These are phyloP conservation scores for Tylopilus plumbeoviolaceoides DNA, from an alignment of 768 basidiomycete species.

Conservation along the genomic window DNA sequence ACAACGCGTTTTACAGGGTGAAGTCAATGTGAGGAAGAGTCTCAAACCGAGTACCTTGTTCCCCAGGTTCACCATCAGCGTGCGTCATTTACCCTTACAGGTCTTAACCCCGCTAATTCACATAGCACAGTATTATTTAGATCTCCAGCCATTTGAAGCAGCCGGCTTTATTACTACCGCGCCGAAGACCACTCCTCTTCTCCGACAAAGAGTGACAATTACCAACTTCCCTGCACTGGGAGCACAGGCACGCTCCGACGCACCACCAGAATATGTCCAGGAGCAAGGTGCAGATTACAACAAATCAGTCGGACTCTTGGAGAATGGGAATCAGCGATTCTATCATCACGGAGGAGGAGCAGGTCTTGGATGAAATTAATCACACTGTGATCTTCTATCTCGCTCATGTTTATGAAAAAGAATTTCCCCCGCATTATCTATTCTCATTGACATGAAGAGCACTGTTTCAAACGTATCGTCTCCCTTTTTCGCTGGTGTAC, in stretches of 20 bases:
- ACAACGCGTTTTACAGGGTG: constrained; percentile 43
- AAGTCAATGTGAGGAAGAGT: constrained; percentile 44
- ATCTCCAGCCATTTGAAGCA: constrained; percentile 40
- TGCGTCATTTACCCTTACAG: constrained; percentile 23
- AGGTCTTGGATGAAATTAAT: neutral
- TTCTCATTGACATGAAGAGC: constrained; percentile 36
- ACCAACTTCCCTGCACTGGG: constrained; percentile 38
- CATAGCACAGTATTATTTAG: constrained; percentile 40
- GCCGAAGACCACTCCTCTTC: constrained; percentile 7
- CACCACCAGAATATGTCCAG: constrained; percentile 50
- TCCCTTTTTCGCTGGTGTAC: constrained; percentile 40
- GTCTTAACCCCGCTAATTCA: neutral
- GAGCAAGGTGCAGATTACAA: constrained; percentile 46
- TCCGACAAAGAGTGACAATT: constrained; percentile 40
- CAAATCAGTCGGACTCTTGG: constrained; percentile 46
- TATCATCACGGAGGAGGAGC: constrained; percentile 22
- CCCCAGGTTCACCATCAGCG: constrained; percentile 45
- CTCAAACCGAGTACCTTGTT: constrained; percentile 43
- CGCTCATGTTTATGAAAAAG: neutral
- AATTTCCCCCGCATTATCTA: constrained; percentile 5
- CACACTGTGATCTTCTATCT: no score
- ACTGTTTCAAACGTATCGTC: constrained; percentile 75
- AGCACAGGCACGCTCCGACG: constrained; percentile 39
- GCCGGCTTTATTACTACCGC: constrained; percentile 37
- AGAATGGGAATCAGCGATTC: constrained; percentile 56